A percentile compares a stretch with the other conserved stretches of the same genome.
These are phyloP conservation scores for Wickerhamiella azymoides DNA, from an alignment of 805 yeast species.

Conservation along the genomic window DNA sequence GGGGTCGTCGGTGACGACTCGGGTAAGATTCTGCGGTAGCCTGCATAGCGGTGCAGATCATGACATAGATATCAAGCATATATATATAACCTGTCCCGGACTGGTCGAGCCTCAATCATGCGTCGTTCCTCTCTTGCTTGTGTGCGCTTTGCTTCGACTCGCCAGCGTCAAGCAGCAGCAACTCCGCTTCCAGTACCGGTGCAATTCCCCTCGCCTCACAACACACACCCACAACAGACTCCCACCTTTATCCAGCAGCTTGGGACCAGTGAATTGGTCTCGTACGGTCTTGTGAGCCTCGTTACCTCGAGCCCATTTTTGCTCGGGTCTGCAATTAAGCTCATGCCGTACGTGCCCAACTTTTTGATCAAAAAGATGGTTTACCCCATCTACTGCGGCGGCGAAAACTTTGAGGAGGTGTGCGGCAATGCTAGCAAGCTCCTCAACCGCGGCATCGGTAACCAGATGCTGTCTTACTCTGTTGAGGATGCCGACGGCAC, in stretches of 20 bases:
- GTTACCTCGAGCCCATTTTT: constrained; percentile 25
- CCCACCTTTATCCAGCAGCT: constrained; percentile 20
- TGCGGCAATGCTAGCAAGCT: constrained; percentile 54
- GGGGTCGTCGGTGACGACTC: constrained; percentile 5
- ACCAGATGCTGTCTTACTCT: constrained; percentile 90
- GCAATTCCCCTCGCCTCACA: not conserved
- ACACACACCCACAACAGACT: constrained; percentile 6
- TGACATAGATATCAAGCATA: not conserved
- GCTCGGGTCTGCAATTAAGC: constrained; percentile 22
- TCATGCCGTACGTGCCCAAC: constrained; percentile 39
- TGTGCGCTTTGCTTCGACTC: constrained; percentile 15
- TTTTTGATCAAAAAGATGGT: constrained; percentile 55
- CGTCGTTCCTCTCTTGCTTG: constrained; percentile 1
- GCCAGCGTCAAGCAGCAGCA: constrained; percentile 17
- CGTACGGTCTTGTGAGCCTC: constrained; percentile 22
- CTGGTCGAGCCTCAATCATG: not conserved
- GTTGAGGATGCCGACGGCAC: constrained; percentile 84
- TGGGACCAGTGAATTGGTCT: constrained; percentile 18
- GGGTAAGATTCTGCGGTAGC: not conserved
- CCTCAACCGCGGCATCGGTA: constrained; percentile 62
- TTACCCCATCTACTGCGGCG: constrained; percentile 82
- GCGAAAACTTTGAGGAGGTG: constrained; percentile 62
- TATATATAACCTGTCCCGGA: not conserved
- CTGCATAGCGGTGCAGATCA: not conserved
- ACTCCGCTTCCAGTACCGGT: constrained; percentile 10